Evolutionary conservation across 2,329 filamentous ascomycete species (phyloP).

Genomic region (Aspergillus latus): DNA sequence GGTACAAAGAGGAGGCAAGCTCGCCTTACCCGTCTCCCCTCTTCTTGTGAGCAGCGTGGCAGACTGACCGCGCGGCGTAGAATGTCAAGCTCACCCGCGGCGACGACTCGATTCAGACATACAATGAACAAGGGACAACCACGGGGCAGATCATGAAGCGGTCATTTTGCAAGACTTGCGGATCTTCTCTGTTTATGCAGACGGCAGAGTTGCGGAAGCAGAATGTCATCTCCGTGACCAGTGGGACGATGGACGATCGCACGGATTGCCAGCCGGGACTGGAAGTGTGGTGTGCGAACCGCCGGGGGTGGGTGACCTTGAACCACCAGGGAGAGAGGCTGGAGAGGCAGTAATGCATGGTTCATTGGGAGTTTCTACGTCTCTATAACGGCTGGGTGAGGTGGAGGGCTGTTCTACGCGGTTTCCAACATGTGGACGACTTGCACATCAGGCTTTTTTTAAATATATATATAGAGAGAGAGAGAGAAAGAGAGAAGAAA

Average conservation of each 20-base stretch:
- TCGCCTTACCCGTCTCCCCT: background rate
- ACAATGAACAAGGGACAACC: conserved; percentile 13
- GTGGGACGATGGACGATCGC: conserved; percentile 17
- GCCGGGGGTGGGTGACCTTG: conserved; percentile 9
- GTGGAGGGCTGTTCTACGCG: too few species aligned
- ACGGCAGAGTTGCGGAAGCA: background rate
- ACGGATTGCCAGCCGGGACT: background rate
- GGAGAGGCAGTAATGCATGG: conserved; percentile 5
- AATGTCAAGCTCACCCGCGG: conserved; percentile 7
- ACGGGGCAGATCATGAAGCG: conserved; percentile 16
- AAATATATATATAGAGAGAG: too few species aligned
- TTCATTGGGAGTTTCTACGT: too few species aligned
- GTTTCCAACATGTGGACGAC: too few species aligned
- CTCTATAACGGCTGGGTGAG: too few species aligned
- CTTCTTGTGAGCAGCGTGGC: background rate
- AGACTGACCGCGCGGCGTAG: background rate
- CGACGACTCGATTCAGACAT: conserved; percentile 17
- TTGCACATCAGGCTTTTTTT: too few species aligned
- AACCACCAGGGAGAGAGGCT: background rate
- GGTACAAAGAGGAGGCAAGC: background rate
- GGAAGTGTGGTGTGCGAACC: conserved; percentile 9
- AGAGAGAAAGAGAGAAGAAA: too few species aligned
- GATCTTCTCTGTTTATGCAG: conserved; percentile 16
- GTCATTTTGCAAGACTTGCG: conserved; percentile 23
- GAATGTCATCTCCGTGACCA: conserved; percentile 9